phyloP scores from a whole-genome alignment of 352 stramenopile genomes.

The Phytophthora cactorum region DNA sequence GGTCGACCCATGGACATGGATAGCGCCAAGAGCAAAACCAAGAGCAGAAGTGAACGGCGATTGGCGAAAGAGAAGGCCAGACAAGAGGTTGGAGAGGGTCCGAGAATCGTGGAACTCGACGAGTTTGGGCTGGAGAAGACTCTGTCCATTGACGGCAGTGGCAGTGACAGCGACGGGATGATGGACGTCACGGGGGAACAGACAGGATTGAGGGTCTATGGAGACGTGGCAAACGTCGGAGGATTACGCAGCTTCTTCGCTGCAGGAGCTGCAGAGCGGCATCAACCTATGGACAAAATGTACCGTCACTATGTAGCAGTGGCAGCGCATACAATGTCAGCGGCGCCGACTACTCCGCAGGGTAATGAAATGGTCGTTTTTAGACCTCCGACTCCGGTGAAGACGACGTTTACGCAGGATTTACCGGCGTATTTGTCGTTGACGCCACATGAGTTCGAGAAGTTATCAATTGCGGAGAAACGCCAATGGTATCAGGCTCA shows the following conservation, averaged over 20 bases:
- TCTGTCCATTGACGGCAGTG: constrained; percentile 21
- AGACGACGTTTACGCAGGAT: constrained; percentile 22
- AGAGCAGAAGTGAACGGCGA: constrained; percentile 10
- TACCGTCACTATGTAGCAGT: constrained; percentile 73
- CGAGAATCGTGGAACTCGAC: constrained; percentile 33
- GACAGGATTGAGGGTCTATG: constrained; percentile 43
- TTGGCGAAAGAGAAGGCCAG: constrained; percentile 13
- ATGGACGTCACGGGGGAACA: constrained; percentile 25
- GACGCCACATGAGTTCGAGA: constrained; percentile 52
- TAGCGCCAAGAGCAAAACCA: constrained; percentile 3
- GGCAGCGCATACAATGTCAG: constrained; percentile 30
- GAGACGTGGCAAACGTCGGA: constrained; percentile 29
- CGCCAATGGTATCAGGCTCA: constrained; percentile 45
- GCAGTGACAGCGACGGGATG: constrained; percentile 36
- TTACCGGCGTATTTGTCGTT: constrained; percentile 54
- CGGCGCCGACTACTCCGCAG: constrained; percentile 23
- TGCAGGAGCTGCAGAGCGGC: constrained; percentile 26
- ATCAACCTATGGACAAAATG: constrained; percentile 62
- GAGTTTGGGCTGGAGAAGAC: constrained; percentile 26
- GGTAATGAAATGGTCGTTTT: constrained; percentile 57
- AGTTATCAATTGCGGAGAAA: constrained; percentile 47
- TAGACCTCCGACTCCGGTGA: constrained; percentile 15
- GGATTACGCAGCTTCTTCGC: constrained; percentile 56
- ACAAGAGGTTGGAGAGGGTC: neutral
- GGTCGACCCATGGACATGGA: neutral